Evolutionary conservation across 257 asterid genomes (phyloP).

Genomic region (Rubia yunnanensis): DNA sequence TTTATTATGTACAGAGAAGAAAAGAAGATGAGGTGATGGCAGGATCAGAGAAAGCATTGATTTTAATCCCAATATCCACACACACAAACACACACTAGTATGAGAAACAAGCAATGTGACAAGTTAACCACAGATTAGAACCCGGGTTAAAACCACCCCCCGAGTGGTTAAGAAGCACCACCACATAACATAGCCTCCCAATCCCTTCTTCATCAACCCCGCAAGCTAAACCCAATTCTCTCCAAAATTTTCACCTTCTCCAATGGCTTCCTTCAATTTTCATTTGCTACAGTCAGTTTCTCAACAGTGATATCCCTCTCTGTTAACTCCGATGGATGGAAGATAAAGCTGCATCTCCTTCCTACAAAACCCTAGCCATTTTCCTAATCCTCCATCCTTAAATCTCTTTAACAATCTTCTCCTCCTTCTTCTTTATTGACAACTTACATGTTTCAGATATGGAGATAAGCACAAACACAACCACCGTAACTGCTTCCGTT

Average conservation of each 20-base stretch:
- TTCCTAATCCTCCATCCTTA: constrained; percentile 19
- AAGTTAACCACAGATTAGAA: constrained; percentile 47
- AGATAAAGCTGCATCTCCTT: constrained; percentile 7
- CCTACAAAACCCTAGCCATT: constrained; percentile 26
- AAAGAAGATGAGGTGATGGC: constrained; percentile 10
- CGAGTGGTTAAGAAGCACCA: constrained; percentile 51
- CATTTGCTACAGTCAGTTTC: too few species aligned
- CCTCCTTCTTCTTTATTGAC: too few species aligned
- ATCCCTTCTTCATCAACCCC: not conserved
- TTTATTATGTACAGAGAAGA: constrained; percentile 19
- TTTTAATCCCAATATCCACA: too few species aligned
- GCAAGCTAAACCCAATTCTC: constrained; percentile 21
- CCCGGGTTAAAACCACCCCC: constrained; percentile 25
- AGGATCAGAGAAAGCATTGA: not conserved
- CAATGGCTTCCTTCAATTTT: not conserved
- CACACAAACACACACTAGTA: too few species aligned
- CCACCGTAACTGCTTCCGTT: constrained; percentile 16
- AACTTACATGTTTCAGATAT: constrained; percentile 42
- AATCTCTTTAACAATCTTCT: too few species aligned
- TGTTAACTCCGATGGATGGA: constrained; percentile 17
- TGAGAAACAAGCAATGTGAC: not conserved
- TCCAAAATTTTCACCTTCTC: too few species aligned
- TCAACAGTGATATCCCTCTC: too few species aligned
- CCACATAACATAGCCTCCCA: constrained; percentile 38
- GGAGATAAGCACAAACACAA: constrained; percentile 37